Evolutionary conservation across 1,139 yeast genomes (phyloP).

Genomic region (Geotrichum candidum): DNA sequence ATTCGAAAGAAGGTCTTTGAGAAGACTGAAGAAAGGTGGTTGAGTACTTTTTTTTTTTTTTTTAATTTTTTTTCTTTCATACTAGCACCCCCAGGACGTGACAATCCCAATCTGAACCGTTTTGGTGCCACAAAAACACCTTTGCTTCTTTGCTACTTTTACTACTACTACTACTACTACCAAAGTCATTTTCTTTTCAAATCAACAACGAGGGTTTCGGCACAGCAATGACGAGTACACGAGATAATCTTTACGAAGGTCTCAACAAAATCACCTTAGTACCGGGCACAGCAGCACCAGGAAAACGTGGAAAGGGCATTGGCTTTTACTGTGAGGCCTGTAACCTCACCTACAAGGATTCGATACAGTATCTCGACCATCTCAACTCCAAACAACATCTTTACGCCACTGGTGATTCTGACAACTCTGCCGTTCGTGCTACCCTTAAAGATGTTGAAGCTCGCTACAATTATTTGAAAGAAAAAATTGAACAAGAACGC

Average conservation of each 20-base stretch:
- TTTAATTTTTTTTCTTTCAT: not conserved
- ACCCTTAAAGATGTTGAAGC: constrained; percentile 36
- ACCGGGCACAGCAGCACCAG: constrained; percentile 40
- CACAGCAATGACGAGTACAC: constrained; percentile 1
- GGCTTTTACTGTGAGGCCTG: constrained; percentile 84
- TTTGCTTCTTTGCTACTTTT: not conserved
- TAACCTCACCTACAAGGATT: constrained; percentile 72
- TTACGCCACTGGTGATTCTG: constrained; percentile 32
- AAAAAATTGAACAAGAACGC: constrained; percentile 36
- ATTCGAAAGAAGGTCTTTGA: not conserved
- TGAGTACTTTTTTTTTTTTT: not conserved
- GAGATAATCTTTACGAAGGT: constrained; percentile 39
- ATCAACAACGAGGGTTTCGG: not conserved
- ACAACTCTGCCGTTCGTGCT: constrained; percentile 21
- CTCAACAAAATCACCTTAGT: constrained; percentile 44
- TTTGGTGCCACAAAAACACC: not conserved
- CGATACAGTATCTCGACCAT: constrained; percentile 75
- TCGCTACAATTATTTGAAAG: constrained; percentile 31
- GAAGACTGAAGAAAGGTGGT: not conserved
- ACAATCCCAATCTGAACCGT: not conserved
- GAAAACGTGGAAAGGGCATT: constrained; percentile 56
- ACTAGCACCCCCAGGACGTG: not conserved
- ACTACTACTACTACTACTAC: not conserved
- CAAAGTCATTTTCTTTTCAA: not conserved
- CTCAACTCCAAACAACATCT: constrained; percentile 53